A percentile compares a stretch with the other conserved stretches of the same genome.
phyloP scores from a whole-genome alignment of 2,329 filamentous ascomycete genomes.

The Talaromyces sp. region DNA sequence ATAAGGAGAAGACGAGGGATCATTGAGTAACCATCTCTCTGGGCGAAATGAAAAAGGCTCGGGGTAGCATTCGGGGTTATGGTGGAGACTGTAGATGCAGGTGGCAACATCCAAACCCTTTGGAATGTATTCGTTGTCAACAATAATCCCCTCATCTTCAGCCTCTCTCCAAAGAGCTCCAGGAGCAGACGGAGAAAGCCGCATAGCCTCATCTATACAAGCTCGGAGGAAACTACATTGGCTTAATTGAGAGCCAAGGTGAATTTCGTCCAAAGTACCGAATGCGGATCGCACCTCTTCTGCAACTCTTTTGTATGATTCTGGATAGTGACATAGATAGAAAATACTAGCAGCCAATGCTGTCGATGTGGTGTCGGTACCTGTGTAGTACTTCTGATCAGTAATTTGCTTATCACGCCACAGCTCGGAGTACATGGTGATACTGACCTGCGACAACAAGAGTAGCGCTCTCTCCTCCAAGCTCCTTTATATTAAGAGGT shows the following conservation, averaged over 20 bases:
- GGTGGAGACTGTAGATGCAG: slow-evolving; percentile 28
- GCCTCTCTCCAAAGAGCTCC: slow-evolving; percentile 25
- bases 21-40: slow-evolving; percentile 28
- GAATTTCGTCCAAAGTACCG: slow-evolving; percentile 30
- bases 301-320: slow-evolving; percentile 22
- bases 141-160: slow-evolving; percentile 19
- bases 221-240: slow-evolving; percentile 36
- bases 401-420: neutral
- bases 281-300: slow-evolving; percentile 31
- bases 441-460: slow-evolving; percentile 44
- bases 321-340: slow-evolving; percentile 33
- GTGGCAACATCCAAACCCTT: slow-evolving; percentile 26
- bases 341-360: slow-evolving; percentile 32
- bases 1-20: neutral
- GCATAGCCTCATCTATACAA: slow-evolving; percentile 34
- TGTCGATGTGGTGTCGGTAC: slow-evolving; percentile 37
- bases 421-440: neutral
- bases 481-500: slow-evolving; percentile 32
- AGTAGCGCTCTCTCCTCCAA: slow-evolving; percentile 45
- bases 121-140: slow-evolving; percentile 28
- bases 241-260: slow-evolving; percentile 25
- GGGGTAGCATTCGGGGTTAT: slow-evolving; percentile 26
- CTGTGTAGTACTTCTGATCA: slow-evolving; percentile 11
- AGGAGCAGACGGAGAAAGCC: slow-evolving; percentile 25
- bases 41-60: slow-evolving; percentile 25